phyloP scores from a whole-genome alignment of 345 rosid species.

The Microcos paniculata region DNA sequence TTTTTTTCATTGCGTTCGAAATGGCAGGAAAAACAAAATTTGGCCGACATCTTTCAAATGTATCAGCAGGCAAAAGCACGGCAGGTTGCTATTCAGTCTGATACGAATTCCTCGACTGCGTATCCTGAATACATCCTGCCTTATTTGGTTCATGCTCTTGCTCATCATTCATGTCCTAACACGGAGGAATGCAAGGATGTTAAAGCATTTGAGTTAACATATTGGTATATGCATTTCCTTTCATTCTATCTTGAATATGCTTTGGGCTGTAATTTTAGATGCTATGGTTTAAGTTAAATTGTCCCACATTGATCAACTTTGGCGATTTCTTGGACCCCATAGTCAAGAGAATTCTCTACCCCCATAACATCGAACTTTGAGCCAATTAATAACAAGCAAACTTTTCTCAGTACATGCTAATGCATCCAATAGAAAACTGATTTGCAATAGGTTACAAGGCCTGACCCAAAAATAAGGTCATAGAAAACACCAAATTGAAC shows the following conservation, averaged over 20 bases:
- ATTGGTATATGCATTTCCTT: constrained; percentile 47
- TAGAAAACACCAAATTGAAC: neutral
- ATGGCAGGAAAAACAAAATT: constrained; percentile 83
- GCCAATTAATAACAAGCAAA: neutral
- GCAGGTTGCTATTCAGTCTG: constrained; percentile 61
- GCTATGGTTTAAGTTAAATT: neutral
- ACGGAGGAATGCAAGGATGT: constrained; percentile 81
- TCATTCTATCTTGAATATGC: constrained; percentile 10
- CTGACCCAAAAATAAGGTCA: neutral
- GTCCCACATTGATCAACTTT: neutral
- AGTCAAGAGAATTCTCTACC: neutral
- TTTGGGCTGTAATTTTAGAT: neutral
- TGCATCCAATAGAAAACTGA: neutral
- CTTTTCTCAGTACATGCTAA: neutral
- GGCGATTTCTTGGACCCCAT: neutral
- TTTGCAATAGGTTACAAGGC: neutral
- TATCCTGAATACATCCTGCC: constrained; percentile 75
- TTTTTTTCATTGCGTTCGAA: constrained; percentile 21
- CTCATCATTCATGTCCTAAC: constrained; percentile 83
- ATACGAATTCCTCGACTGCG: constrained; percentile 45
- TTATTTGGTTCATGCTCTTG: constrained; percentile 75
- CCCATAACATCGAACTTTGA: neutral
- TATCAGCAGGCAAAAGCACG: constrained; percentile 76
- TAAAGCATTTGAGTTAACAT: constrained; percentile 69
- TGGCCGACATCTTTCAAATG: constrained; percentile 82